Evolutionary conservation across 805 yeast genomes (phyloP).

Genomic region (Hanseniaspora hatyaiensis): DNA sequence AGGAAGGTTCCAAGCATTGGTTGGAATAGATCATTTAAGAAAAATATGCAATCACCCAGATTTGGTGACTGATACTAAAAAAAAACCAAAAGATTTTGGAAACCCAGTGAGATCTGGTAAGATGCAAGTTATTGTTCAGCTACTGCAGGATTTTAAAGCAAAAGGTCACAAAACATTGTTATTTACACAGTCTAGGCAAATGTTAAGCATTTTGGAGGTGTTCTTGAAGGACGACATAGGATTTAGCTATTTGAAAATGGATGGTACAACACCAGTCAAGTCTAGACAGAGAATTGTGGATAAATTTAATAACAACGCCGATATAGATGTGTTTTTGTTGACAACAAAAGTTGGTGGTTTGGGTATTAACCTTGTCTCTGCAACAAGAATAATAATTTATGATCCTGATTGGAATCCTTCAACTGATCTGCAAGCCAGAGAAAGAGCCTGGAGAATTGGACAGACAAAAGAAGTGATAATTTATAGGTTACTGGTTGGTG

Average conservation of each 20-base stretch:
- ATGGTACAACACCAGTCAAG: conserved; percentile 77
- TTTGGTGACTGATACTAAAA: conserved; percentile 32
- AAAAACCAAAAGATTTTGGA: conserved; percentile 38
- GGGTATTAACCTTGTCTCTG: conserved; percentile 90
- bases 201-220: conserved; percentile 75
- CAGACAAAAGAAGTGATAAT: conserved; percentile 86
- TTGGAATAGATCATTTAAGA: conserved; percentile 79
- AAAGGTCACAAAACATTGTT: conserved; percentile 70
- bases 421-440: conserved; percentile 92
- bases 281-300: conserved; percentile 73
- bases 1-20: conserved; percentile 71
- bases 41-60: conserved; percentile 97
- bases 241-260: conserved; percentile 69
- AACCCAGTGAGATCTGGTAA: conserved; percentile 66
- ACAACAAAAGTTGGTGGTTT: conserved; percentile 95
- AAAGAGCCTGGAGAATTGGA: conserved; percentile 93
- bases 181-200: conserved; percentile 89
- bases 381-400: conserved; percentile 81
- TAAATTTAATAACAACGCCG: conserved; percentile 49
- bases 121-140: conserved; percentile 71
- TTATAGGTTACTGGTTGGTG: conserved; percentile 84
- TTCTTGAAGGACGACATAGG: conserved; percentile 39
- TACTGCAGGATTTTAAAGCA: conserved; percentile 61
- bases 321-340: conserved; percentile 54
- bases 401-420: conserved; percentile 99